Evolutionary conservation across 257 asterid genomes (phyloP).

Genomic region (Nicotiana undulata): DNA sequence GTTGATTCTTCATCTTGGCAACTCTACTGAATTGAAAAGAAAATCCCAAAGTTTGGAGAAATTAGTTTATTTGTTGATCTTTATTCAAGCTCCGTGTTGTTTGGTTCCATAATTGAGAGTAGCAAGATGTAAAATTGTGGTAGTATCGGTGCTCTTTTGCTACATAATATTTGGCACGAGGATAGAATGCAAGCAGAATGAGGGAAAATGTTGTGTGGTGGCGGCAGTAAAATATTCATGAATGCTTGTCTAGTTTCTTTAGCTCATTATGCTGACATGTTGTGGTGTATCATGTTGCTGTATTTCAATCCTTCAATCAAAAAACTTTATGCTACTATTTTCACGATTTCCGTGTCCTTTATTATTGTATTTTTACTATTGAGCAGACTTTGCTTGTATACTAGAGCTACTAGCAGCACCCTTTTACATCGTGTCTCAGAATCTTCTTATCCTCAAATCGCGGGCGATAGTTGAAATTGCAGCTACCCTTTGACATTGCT

Average conservation of each 20-base stretch:
- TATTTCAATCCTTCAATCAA: neutral
- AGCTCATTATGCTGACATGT: too few relatives aligned
- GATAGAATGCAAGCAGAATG: neutral
- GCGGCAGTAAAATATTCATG: neutral
- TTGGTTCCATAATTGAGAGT: neutral
- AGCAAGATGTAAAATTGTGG: neutral
- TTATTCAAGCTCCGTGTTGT: neutral
- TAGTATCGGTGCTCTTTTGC: neutral
- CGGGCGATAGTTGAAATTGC: too few relatives aligned
- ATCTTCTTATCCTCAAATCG: too few relatives aligned
- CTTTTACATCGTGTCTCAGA: too few relatives aligned
- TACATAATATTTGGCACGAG: neutral
- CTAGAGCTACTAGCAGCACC: too few relatives aligned
- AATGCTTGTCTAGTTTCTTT: too few relatives aligned
- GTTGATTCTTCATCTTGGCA: slow-evolving; percentile 8
- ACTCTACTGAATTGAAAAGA: slow-evolving; percentile 6
- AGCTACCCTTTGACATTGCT: slow-evolving; percentile 66
- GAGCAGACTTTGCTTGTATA: too few relatives aligned
- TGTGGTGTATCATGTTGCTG: neutral
- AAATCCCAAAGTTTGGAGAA: slow-evolving; percentile 1
- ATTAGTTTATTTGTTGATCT: neutral
- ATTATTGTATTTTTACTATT: neutral
- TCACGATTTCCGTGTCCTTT: neutral
- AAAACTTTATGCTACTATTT: neutral
- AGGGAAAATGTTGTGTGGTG: neutral